Evolutionary conservation across 208 protist genomes (phyloP), one percentile per base, ranked within the genome.

Genomic region (Strigomonas galati): DNA sequence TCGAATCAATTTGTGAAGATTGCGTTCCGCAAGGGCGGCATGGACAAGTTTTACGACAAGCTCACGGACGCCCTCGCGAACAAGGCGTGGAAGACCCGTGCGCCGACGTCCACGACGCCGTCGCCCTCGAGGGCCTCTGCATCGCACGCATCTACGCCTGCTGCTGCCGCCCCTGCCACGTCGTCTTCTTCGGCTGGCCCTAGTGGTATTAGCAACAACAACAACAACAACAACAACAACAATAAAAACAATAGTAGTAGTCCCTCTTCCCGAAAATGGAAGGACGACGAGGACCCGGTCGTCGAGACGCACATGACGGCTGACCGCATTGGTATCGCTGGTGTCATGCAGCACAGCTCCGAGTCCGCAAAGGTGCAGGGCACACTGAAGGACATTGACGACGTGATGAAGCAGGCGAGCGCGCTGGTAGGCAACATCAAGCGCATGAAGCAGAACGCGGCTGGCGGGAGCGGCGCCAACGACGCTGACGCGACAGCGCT

Each of bases 391-490:
- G 85, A 92, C 64, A 87, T 94, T 67, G 85, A 94, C 53, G 85
- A 94, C 58, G 81, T 94, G 0, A 94, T 94, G 88, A 72, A 67
- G 44, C 87, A 91, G 26, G 88, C 85, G 24, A 92, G 85, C 4
- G 57, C 83, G 12, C 69, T 94, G 0, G 88, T 94, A 46, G 69
- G 62, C n/a, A 82, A 61, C 55, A 94, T 94, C 49, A 70, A 75
- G 24, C 67, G 72, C 28, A 59, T 94, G 31, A 79, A 79, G 19
- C 72, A 90, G 67, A 72, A 60, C 10, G 61, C 64, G 1, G 65
- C 60, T 10, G 74, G 75, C 9, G 65, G 52, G 37, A 61, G 65
- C 10, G 73, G 58, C n/a, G 72, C 71, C 21, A 72, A 60, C 4
- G 72, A 62, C 0, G 70, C 60, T 15, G 83, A 89, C 46, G 49